A percentile compares a stretch with the other conserved stretches of the same genome.
phyloP scores from a whole-genome alignment of 208 protist species.

The Lotmaria passim region DNA sequence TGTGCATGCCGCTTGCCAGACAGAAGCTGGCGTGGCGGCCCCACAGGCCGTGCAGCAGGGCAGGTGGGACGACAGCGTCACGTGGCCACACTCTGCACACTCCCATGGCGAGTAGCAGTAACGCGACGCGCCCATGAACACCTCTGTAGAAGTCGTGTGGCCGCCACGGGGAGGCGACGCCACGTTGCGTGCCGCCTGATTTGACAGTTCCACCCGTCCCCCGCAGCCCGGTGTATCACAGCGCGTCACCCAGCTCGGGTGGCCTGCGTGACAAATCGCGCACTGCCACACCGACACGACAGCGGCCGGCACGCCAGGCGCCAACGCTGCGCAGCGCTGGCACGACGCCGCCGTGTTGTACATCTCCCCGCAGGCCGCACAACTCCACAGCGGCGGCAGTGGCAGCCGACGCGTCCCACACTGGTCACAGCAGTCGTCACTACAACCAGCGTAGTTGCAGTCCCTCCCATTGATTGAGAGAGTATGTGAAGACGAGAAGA shows the following conservation, averaged over 20 bases:
- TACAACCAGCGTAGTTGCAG: not conserved
- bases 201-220: not conserved
- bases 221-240: constrained; percentile 55
- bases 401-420: constrained; percentile 37
- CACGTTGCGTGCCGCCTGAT: not conserved
- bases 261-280: constrained; percentile 28
- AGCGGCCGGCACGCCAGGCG: constrained; percentile 37
- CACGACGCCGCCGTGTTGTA: constrained; percentile 45
- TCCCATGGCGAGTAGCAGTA: constrained; percentile 55
- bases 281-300: constrained; percentile 63
- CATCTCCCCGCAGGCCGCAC: constrained; percentile 33
- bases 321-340: constrained; percentile 40
- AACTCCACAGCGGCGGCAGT: constrained; percentile 45
- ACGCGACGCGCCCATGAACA: not conserved
- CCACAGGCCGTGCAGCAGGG: constrained; percentile 46
- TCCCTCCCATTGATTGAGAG: not conserved
- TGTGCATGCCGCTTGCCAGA: constrained; percentile 1
- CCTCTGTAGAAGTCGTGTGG: not conserved
- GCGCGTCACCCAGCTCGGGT: constrained; percentile 41
- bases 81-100: constrained; percentile 48
- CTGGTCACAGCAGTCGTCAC: constrained; percentile 29
- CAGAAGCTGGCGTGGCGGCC: not conserved
- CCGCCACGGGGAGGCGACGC: not conserved
- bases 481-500: not conserved
- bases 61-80: constrained; percentile 40